A percentile compares a stretch with the other conserved stretches of the same genome.
Conservation (phyloP, 257 asterid species). For the Petunia secreta region DNA sequence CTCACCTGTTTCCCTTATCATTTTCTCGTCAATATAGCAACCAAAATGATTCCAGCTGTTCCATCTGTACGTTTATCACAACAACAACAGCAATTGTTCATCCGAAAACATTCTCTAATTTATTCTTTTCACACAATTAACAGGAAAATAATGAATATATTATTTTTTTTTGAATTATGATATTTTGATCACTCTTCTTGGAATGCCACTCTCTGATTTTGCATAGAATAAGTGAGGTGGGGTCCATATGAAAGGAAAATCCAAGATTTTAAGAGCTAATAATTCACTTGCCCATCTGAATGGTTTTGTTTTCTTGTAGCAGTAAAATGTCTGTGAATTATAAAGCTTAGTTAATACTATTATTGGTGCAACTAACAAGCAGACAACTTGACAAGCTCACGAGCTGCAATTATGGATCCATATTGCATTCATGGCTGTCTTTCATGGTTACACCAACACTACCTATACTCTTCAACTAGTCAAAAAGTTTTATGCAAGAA, state of each 20-base stretch:
- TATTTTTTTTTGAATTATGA: not conserved
- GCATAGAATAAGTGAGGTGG: not conserved
- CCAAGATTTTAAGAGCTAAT: not conserved
- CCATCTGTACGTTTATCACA: slow-evolving; percentile 61
- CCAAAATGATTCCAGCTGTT: slow-evolving; percentile 95
- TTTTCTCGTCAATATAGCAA: slow-evolving; percentile 67
- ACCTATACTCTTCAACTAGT: not conserved
- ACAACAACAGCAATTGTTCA: not conserved
- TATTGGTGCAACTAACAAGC: not conserved
- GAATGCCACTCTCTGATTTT: not conserved
- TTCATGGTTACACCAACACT: not conserved
- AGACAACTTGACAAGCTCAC: slow-evolving; percentile 23
- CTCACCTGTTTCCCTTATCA: slow-evolving; percentile 77
- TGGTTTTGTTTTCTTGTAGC: not conserved
- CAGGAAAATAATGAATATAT: too few species aligned
- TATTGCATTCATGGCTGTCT: not conserved
- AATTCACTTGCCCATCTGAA: not conserved
- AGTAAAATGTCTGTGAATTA: slow-evolving; percentile 5
- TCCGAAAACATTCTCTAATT: not conserved
- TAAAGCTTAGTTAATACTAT: not conserved
- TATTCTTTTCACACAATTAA: not conserved
- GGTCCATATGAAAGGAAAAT: not conserved
- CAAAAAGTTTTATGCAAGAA: not conserved
- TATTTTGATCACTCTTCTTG: not conserved
- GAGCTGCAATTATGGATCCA: not conserved